Base-by-base conservation (phyloP, 2,329 filamentous ascomycete species). In the Mollisiaceae sp. region DNA sequence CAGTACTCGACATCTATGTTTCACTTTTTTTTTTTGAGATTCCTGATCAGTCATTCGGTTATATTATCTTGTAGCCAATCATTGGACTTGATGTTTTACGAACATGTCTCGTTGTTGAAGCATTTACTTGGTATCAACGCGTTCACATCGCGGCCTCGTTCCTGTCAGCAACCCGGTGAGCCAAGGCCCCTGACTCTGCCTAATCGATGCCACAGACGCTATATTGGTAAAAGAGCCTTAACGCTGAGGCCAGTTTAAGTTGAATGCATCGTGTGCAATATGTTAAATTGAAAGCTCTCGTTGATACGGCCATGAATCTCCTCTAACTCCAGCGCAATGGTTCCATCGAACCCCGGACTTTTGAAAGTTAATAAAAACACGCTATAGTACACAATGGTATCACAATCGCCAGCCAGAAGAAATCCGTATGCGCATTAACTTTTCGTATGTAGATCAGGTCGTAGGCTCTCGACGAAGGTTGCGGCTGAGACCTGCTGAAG, bases 401-500 rank as follows among this genome's bases (percentile, higher is more conserved):
- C 63, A 62, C 43, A 67, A 58, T 59, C 59, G 32, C n/a, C 54
- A 1, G 41, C 54, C 24, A 54, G 22, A 54, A 35, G 50, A 54
- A 54, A 54, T 54, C 36, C 41, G 27, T 22, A 32, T 41, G 27
- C 9, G 8, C 50, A n/a, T 54, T 54, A 50, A 32, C 24, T 54
- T 32, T 54, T 54, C 50, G 24, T 27, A 54, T 32, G 22, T 27
- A 27, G 15, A 54, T 54, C 35, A 59, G 45, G 47, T 27, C 32
- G 55, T 39, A 27, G 78, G 77, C 61, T 81, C 80, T 41, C 77
- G 79, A 20, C 79, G 77, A 62, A 87, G 78, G 15, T 82, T 89
- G 68, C 88, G 85, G 73, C 83, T 88, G 69, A 92, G 82, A 50
- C 90, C 90, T 65, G 84, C 89, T 72, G 86, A 85, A 65, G 86